These are phyloP conservation scores for Blastocystis sp. DNA, from an alignment of 352 stramenopile species.

Conservation along the genomic window DNA sequence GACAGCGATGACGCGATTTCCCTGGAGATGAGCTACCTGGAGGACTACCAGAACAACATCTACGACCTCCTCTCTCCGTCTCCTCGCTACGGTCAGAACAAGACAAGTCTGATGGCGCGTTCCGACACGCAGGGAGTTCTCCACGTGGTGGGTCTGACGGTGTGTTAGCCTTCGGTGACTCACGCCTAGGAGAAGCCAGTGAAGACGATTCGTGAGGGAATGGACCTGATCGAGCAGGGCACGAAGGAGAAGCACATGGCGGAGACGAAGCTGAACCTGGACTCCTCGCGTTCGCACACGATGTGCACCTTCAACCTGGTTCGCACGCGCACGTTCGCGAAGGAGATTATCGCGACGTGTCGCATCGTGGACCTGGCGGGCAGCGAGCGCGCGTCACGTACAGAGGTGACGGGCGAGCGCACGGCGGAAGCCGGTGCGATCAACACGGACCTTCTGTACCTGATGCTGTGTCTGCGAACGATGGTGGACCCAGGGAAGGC, in stretches of 20 bases:
- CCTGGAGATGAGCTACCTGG: constrained; percentile 49
- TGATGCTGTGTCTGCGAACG: constrained; percentile 23
- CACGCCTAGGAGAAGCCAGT: constrained; percentile 6
- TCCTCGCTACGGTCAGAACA: not conserved
- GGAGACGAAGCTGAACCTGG: constrained; percentile 37
- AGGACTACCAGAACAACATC: constrained; percentile 48
- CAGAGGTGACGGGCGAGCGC: constrained; percentile 59
- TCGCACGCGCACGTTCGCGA: not conserved
- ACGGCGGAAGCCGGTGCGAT: constrained; percentile 3
- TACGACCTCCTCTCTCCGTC: constrained; percentile 42
- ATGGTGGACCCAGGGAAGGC: constrained; percentile 8
- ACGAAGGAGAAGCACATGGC: constrained; percentile 45
- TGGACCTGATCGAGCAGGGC: constrained; percentile 12
- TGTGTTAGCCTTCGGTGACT: not conserved
- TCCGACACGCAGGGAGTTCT: constrained; percentile 15
- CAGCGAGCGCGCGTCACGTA: constrained; percentile 69
- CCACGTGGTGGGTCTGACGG: constrained; percentile 3
- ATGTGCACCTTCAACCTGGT: constrained; percentile 44
- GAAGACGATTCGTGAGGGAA: not conserved
- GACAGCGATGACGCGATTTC: not conserved
- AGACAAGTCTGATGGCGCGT: constrained; percentile 15
- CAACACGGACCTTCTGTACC: constrained; percentile 29
- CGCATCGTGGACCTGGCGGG: constrained; percentile 70
- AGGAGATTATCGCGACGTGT: constrained; percentile 28
- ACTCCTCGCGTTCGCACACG: constrained; percentile 28